Evolutionary conservation across 805 yeast species (phyloP).

Genomic region (Hyphopichia homilentoma): DNA sequence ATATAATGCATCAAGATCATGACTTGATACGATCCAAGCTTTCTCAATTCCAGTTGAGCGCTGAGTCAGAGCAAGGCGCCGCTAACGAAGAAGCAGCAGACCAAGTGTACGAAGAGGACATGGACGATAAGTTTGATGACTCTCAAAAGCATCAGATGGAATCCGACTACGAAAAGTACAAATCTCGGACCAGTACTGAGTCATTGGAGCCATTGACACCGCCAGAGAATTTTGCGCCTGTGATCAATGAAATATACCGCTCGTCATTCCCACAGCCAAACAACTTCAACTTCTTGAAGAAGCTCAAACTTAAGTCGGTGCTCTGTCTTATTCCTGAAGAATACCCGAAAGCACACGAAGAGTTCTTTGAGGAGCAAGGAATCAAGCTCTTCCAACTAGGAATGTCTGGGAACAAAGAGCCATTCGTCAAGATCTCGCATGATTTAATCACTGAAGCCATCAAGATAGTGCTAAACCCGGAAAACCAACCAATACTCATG

Average conservation of each 20-base stretch:
- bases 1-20: slow-evolving; percentile 9
- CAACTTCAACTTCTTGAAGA: slow-evolving; percentile 67
- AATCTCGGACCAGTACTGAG: too few species aligned
- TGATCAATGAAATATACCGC: slow-evolving; percentile 69
- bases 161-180: slow-evolving; percentile 15
- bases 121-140: slow-evolving; percentile 37
- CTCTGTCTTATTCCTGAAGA: slow-evolving; percentile 88
- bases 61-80: slow-evolving; percentile 13
- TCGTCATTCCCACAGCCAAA: slow-evolving; percentile 87
- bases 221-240: slow-evolving; percentile 92
- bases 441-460: slow-evolving; percentile 75
- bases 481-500: slow-evolving; percentile 84
- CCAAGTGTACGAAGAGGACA: slow-evolving; percentile 34
- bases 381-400: slow-evolving; percentile 84
- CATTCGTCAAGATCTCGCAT: slow-evolving; percentile 71
- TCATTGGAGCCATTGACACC: slow-evolving; percentile 41
- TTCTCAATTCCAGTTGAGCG: slow-evolving; percentile 18
- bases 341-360: slow-evolving; percentile 73
- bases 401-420: slow-evolving; percentile 93
- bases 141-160: slow-evolving; percentile 17
- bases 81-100: slow-evolving; percentile 24
- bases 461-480: slow-evolving; percentile 76
- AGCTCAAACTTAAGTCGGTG: slow-evolving; percentile 65
- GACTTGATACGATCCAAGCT: slow-evolving; percentile 32
- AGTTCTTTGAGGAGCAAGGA: slow-evolving; percentile 56